Base-by-base conservation (phyloP, 2,329 filamentous ascomycete genomes). In the Chalaropsis ovoidea region DNA sequence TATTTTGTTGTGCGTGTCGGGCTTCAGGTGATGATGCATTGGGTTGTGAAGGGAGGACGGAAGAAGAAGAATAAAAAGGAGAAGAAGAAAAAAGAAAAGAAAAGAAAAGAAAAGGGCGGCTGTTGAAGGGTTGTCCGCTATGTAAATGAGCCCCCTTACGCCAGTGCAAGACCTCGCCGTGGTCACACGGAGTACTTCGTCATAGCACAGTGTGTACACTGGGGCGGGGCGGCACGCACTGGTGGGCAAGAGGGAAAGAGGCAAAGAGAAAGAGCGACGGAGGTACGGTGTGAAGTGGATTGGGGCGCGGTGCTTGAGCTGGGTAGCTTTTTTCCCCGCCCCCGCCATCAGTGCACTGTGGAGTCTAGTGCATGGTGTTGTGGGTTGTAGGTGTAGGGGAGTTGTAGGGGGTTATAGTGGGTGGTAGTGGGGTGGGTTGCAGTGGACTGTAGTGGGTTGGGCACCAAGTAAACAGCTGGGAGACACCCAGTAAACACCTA, bases 331-430 rank as follows among this genome's bases (percentile, higher is more conserved):
- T 19, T 63, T 66, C 65, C 61, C 65, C 65, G 61, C 65, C 65
- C 65, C 65, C 65, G 61, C 65, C 60, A 66, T 66, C 54, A 56
- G 49, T 39, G 35, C 62, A 64, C 49, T 64, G 17, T 56, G 22
- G 10, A 19, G 4, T 52, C 15, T 52, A 52, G 24, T 52, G 19
- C 5, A 13, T 13, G 22, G 47, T 27, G 10, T 6, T 24, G 24
- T 39, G 47, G 19, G 10, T 2, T 27, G 15, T 22, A 27, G 22
- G 15, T 52, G 47, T 19, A 10, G 35, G 5, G 35, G 8, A 7
- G 5, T 10, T 39, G 47, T 52, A 24, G 7, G 24, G 15, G 22
- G 47, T 17, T 19, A 27, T 15, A 27, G 24, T 52, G 47, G 22
- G 47, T 27, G 19, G 13, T 27, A 52, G 47, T 52, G 19, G 15